These are phyloP conservation scores for Malassezia restricta DNA, from an alignment of 1,284 basidiomycete species.

Conservation along the genomic window DNA sequence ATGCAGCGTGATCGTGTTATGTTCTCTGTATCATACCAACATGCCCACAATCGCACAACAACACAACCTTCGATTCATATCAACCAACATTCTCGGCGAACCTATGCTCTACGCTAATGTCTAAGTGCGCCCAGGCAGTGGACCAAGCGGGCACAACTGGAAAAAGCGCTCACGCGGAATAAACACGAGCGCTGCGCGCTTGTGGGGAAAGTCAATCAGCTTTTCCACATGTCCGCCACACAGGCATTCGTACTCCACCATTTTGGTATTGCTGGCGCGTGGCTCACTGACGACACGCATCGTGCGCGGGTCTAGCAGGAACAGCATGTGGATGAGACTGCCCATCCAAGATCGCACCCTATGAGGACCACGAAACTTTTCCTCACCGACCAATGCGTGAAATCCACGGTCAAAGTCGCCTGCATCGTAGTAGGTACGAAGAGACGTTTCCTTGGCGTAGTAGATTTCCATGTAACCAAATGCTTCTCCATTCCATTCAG, in stretches of 20 bases:
- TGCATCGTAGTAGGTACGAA: slow-evolving; percentile 24
- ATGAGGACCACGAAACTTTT: slow-evolving; percentile 34
- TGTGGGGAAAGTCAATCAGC: slow-evolving; percentile 33
- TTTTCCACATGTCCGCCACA: slow-evolving; percentile 42
- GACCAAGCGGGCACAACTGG: slow-evolving; percentile 35
- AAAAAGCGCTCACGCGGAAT: slow-evolving; percentile 36
- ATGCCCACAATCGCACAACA: background rate
- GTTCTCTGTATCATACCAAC: background rate
- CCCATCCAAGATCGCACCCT: slow-evolving; percentile 42
- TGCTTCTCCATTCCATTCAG: slow-evolving; percentile 38
- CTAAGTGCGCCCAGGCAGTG: background rate
- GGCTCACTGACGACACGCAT: slow-evolving; percentile 32
- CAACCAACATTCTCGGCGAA: background rate
- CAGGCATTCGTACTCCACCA: slow-evolving; percentile 39
- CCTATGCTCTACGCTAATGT: background rate
- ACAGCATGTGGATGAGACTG: slow-evolving; percentile 33
- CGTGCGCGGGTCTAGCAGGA: slow-evolving; percentile 32
- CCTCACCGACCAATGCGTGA: slow-evolving; percentile 39
- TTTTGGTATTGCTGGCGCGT: slow-evolving; percentile 33
- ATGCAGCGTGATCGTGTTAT: background rate
- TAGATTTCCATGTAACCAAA: slow-evolving; percentile 44
- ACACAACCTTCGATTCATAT: background rate
- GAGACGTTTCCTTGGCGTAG: slow-evolving; percentile 22
- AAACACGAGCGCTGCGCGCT: slow-evolving; percentile 35
- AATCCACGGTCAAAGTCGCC: slow-evolving; percentile 33